Conservation (phyloP, 2,329 filamentous ascomycete genomes). For the Thielaviopsis euricoi region DNA sequence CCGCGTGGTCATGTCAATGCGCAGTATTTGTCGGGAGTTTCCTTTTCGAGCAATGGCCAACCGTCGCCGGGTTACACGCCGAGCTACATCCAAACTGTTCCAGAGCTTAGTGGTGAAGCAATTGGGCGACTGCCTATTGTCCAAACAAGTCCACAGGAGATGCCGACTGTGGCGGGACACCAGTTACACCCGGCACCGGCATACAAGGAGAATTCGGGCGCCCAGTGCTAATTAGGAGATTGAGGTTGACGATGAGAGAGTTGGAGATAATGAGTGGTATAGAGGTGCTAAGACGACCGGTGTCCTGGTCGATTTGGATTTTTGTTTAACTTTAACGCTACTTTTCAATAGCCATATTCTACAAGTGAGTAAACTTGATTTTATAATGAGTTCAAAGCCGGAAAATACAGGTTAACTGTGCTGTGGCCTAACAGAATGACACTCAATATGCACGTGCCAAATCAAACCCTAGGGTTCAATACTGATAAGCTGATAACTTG, state of each 20-base stretch:
- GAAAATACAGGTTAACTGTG: too few species aligned
- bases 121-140: background rate
- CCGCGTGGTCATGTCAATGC: background rate
- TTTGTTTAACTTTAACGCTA: too few species aligned
- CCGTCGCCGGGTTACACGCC: background rate
- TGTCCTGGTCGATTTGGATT: too few species aligned
- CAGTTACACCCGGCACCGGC: background rate
- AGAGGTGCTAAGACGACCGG: too few species aligned
- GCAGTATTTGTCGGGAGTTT: background rate
- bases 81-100: background rate
- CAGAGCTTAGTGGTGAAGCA: background rate
- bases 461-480: too few species aligned
- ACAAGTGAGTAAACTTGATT: too few species aligned
- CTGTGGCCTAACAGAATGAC: too few species aligned
- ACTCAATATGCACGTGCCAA: too few species aligned
- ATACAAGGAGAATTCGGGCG: background rate
- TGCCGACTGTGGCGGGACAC: background rate
- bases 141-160: slow-evolving; percentile 2
- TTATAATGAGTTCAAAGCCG: too few species aligned
- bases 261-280: too few species aligned
- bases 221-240: background rate
- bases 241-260: background rate
- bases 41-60: background rate
- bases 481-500: too few species aligned
- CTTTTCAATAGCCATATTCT: too few species aligned